Evolutionary conservation across 164 flowering plant genomes (phyloP), one percentile per base, ranked within the genome.

Genomic region (Magnolia changhungtana): DNA sequence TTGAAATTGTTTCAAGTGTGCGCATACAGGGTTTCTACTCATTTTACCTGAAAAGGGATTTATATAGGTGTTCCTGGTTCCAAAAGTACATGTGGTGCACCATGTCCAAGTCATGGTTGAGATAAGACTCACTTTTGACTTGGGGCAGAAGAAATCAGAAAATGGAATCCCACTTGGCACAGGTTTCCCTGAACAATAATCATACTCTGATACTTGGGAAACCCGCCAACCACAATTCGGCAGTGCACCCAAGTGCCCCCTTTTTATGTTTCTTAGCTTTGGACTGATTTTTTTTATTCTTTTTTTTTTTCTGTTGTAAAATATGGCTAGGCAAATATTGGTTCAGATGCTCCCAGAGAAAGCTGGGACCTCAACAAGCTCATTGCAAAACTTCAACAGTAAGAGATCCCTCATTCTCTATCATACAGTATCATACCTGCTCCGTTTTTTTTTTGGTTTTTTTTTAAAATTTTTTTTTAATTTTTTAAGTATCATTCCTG

Each of bases 301-400:
- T 31, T 23, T 23, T 61, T 27, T 31, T 74, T 5, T 45, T 10
- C 21, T 55, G 8, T 16, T 23, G 3, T 18, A 2, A 66, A 3
- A 50, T 27, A 24, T 80, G 72, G 67, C 72, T 71, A 93, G 99
- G 99, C 97, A 83, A 96, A 96, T 81, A 87, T 96, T 82, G 97
- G 95, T 71, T 20, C 92, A 37, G 98, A 94, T 84, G 82, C 91
- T 79, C 90, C 97, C 50, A 89, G 82, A 76, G 99, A 91, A 82
- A 94, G 84, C 85, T 94, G 98, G 99, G 97, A 94, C 82, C 88
- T 94, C 63, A 93, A 87, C 76, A 94, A 92, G 84, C 99, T 96
- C 79, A 86, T 92, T 78, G 87, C 93, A 51, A 96, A 96, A 82
- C 80, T 94, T 75, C 92, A 94, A 76, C 99, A 96, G 99, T 94